Evolutionary conservation across 768 basidiomycete species (phyloP), one percentile per base, ranked within the genome.

Genomic region (Leccinum barrowsii): DNA sequence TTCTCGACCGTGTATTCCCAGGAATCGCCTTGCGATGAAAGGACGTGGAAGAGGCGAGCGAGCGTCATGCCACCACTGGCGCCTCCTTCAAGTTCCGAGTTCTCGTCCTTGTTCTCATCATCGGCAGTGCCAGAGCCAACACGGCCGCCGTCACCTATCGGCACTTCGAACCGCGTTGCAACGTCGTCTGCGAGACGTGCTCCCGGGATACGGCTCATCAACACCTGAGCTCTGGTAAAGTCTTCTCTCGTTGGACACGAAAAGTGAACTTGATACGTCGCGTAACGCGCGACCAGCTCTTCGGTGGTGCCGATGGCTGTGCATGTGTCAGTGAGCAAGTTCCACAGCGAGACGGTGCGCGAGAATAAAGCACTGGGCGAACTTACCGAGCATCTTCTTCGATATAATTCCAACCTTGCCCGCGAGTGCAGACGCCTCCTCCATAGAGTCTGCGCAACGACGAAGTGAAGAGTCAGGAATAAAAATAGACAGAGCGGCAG

Each of bases 341-440:
- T 7, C 3, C 15, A 37, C 35, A 5, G 17, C 0, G 10, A n/a
- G n/a, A 40, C 8, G 0, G 8, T 40, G 8, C 40, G 8, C n/a
- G n/a, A n/a, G 37, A 17, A 4, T 8, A 17, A n/a, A n/a, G 4
- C 40, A 2, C n/a, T n/a, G 40, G 3, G 12, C n/a, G 21, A 49
- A 62, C 80, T 50, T 62, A 86, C 86, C 86, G 1, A 92, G 79
- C 74, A 92, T 76, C 51, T 79, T 80, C 56, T 83, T 84, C 1
- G 90, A 87, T 11, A 92, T 73, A 55, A 92, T 91, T 19, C 87
- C 89, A 17, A 91, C 90, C 67, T 85, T 84, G 65, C 78, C 86
- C 2, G 90, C 86, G 2, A 92, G 75, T 6, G 87, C 87, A 15
- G 88, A 87, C 2, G 88, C 89, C 70, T 92, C 90, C 71, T 90